These are phyloP conservation scores for Calcarisporium arbuscula DNA, from an alignment of 2,329 filamentous ascomycete species.

Conservation along the genomic window DNA sequence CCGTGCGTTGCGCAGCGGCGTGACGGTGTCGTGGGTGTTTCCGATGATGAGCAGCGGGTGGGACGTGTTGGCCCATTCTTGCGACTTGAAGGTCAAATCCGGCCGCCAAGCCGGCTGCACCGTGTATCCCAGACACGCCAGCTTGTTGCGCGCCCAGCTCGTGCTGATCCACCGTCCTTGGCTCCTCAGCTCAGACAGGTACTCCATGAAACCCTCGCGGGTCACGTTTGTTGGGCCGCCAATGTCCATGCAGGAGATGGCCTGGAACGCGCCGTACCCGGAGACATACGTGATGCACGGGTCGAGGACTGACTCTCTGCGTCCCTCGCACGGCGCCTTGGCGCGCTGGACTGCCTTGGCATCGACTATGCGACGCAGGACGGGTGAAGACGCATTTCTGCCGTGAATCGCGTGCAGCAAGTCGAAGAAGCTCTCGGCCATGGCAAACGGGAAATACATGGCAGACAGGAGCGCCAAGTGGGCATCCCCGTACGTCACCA, in stretches of 20 bases:
- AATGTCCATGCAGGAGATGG: slow-evolving; percentile 11
- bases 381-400: slow-evolving; percentile 7
- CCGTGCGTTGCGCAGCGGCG: slow-evolving; percentile 31
- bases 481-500: slow-evolving; percentile 10
- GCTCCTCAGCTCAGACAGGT: slow-evolving; percentile 5
- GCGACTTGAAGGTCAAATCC: slow-evolving; percentile 1
- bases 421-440: slow-evolving; percentile 7
- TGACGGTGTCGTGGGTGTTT: slow-evolving; percentile 29
- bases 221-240: slow-evolving; percentile 5
- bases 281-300: slow-evolving; percentile 4
- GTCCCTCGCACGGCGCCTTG: slow-evolving; percentile 6
- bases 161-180: slow-evolving; percentile 11
- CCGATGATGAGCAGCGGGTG: slow-evolving; percentile 11
- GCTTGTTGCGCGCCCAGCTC: slow-evolving; percentile 9
- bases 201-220: slow-evolving; percentile 10
- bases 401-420: slow-evolving; percentile 5
- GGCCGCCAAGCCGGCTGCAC: slow-evolving; percentile 11
- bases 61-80: slow-evolving; percentile 9
- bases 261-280: slow-evolving; percentile 2
- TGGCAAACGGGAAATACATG: slow-evolving; percentile 9
- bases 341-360: slow-evolving; percentile 2
- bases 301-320: slow-evolving; percentile 1
- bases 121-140: slow-evolving; percentile 9
- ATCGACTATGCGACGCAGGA: background rate
- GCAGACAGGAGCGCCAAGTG: slow-evolving; percentile 7